A percentile compares a stretch with the other conserved stretches of the same genome.
These are phyloP conservation scores for Phyllachora maydis DNA, from an alignment of 2,329 filamentous ascomycete genomes.

Conservation along the genomic window DNA sequence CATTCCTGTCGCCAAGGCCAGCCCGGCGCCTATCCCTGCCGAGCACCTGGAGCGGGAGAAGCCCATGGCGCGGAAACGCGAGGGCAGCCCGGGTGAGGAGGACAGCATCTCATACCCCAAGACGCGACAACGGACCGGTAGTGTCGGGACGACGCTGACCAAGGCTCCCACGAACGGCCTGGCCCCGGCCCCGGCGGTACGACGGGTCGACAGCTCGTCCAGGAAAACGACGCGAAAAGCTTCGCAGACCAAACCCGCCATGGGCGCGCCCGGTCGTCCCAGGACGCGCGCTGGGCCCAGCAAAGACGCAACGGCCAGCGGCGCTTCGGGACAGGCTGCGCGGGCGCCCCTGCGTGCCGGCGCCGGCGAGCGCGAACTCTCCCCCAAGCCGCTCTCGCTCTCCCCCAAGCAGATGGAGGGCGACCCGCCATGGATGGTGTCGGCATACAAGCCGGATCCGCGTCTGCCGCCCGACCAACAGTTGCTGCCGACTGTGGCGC, in stretches of 20 bases:
- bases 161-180: constrained; percentile 15
- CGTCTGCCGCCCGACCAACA: constrained; percentile 88
- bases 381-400: too few species aligned
- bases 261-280: constrained; percentile 24
- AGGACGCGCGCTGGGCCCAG: constrained; percentile 39
- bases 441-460: constrained; percentile 89
- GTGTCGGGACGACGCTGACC: constrained; percentile 31
- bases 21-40: constrained; percentile 53
- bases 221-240: constrained; percentile 23
- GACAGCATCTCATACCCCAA: constrained; percentile 38
- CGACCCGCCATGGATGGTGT: constrained; percentile 86
- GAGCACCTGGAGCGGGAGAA: constrained; percentile 57
- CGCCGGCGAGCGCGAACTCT: constrained; percentile 33
- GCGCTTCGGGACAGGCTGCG: too few species aligned
- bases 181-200: constrained; percentile 10
- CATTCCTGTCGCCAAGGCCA: constrained; percentile 70
- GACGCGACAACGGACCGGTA: constrained; percentile 49
- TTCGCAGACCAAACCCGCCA: constrained; percentile 18
- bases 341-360: too few species aligned
- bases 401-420: constrained; percentile 61
- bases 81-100: constrained; percentile 27
- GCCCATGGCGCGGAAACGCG: constrained; percentile 39
- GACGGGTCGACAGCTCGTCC: constrained; percentile 29
- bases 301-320: constrained; percentile 21
- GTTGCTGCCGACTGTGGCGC: constrained; percentile 82